Base-by-base conservation (phyloP, 2,329 filamentous ascomycete genomes). In the Paecilomyces formosus region DNA sequence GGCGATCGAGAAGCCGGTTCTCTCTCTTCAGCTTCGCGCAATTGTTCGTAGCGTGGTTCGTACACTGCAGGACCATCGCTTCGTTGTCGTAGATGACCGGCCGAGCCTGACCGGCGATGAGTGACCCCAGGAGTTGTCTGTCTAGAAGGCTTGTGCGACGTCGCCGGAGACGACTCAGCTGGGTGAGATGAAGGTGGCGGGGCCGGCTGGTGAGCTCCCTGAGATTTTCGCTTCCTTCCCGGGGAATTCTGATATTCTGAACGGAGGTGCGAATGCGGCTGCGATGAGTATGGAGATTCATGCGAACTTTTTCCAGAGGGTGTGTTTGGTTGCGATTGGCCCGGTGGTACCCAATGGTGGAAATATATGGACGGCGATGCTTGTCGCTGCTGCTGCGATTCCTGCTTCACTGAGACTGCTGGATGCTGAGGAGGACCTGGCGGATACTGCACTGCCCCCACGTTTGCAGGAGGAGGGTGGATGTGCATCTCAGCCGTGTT, bases 331-430 rank as follows among this genome's bases (percentile, higher is more conserved):
- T 88, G 86, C 60, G 82, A 81, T 63, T 73, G 89, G 82, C 62
- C 83, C 13, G 92, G 92, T 53, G 92, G 92, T 60, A 93, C 89
- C 91, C 92, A 96, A 71, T 96, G 90, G 70, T 96, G 90, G 72
- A 96, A 96, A 73, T 90, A 94, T 54, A 96, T 89, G 22, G 87
- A 88, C 0, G 88, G 86, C 49, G 88, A 90, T 18, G 85, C 82
- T 62, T 87, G 80, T 52, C 84, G 75, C 53, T 84, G 75, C 53
- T 86, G 84, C 64, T 88, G 64, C 13, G 58, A 82, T 66, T 86
- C 84, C 60, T 82, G 81, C 53, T 75, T 71, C 45, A 79, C 74
- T 7, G 78, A 75, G 57, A 76, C 73, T 70, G 76, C 82, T 66
- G 78, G 82, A 68, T 77, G 80, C 15, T 70, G 71, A 33, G 69